phyloP scores from a whole-genome alignment of 2,329 filamentous ascomycete genomes.

The Nemania diffusa region DNA sequence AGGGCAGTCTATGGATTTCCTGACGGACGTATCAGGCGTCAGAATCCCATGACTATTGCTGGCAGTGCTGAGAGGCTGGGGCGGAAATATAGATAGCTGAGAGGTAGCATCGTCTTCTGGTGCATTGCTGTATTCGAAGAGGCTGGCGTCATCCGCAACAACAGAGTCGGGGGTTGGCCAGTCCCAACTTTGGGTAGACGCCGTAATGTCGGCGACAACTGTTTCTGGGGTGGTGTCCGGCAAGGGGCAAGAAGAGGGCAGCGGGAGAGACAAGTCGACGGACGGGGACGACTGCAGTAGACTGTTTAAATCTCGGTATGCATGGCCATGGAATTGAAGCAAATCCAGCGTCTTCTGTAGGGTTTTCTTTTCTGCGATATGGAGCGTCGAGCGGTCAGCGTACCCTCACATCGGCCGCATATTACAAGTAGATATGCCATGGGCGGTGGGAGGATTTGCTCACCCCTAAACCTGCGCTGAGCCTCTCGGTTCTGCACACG shows the following conservation, averaged over 20 bases:
- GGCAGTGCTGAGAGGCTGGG: neutral
- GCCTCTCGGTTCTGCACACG: conserved; percentile 18
- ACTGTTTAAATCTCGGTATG: neutral
- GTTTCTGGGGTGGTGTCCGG: neutral
- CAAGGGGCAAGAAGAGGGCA: neutral
- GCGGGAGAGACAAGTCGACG: neutral
- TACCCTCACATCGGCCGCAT: neutral
- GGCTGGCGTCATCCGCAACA: neutral
- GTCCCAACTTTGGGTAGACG: neutral
- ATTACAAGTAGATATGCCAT: neutral
- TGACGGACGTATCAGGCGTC: neutral
- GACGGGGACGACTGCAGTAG: neutral
- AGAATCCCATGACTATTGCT: neutral
- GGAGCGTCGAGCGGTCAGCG: conserved; percentile 1
- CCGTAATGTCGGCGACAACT: neutral
- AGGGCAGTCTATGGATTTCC: neutral
- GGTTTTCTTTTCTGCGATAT: conserved; percentile 6
- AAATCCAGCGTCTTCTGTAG: conserved; percentile 12
- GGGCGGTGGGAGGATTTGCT: neutral
- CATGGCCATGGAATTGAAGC: neutral
- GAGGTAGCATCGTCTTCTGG: conserved; percentile 7
- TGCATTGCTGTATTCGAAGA: neutral
- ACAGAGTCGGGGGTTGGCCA: neutral
- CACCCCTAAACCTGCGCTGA: conserved; percentile 18
- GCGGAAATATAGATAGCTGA: neutral